A percentile compares a stretch with the other conserved stretches of the same genome.
These are phyloP conservation scores for Prunus yedoensis DNA, from an alignment of 331 rosid species.

Conservation along the genomic window DNA sequence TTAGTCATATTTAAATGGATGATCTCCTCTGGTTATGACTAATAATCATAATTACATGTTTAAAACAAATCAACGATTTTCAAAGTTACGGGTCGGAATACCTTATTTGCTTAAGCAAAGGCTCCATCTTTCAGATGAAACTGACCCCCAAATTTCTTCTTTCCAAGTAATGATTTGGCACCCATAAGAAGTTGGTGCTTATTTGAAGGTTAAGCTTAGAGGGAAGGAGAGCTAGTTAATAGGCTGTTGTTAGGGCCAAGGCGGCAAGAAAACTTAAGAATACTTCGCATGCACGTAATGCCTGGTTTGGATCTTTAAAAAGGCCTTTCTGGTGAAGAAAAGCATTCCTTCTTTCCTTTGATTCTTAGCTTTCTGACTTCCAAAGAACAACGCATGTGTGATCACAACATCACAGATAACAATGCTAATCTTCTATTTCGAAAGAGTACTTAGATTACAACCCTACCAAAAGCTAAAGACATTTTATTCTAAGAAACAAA, in stretches of 20 bases:
- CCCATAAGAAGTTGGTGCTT: slow-evolving; percentile 17
- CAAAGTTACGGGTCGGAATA: slow-evolving; percentile 2
- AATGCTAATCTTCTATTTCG: not conserved
- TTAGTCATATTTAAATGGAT: slow-evolving; percentile 19
- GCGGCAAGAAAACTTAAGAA: slow-evolving; percentile 41
- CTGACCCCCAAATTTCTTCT: slow-evolving; percentile 30
- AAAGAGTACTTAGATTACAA: not conserved
- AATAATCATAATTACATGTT: not conserved
- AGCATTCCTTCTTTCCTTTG: slow-evolving; percentile 46
- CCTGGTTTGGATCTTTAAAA: slow-evolving; percentile 42
- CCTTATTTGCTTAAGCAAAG: slow-evolving; percentile 49
- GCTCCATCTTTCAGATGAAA: slow-evolving; percentile 28
- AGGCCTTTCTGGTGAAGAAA: slow-evolving; percentile 41
- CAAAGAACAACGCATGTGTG: not conserved
- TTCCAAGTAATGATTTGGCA: slow-evolving; percentile 12
- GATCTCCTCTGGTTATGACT: no score
- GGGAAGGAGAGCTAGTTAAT: slow-evolving; percentile 1
- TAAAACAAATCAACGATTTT: not conserved
- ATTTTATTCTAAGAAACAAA: not conserved
- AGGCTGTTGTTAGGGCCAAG: slow-evolving; percentile 20
- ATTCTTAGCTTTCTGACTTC: slow-evolving; percentile 7
- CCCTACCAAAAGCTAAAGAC: not conserved
- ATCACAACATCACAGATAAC: no score
- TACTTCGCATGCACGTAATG: slow-evolving; percentile 61
- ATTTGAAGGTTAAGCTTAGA: slow-evolving; percentile 43